These are phyloP conservation scores for Microdochium trichocladiopsis DNA, from an alignment of 2,329 filamentous ascomycete genomes.

Conservation along the genomic window DNA sequence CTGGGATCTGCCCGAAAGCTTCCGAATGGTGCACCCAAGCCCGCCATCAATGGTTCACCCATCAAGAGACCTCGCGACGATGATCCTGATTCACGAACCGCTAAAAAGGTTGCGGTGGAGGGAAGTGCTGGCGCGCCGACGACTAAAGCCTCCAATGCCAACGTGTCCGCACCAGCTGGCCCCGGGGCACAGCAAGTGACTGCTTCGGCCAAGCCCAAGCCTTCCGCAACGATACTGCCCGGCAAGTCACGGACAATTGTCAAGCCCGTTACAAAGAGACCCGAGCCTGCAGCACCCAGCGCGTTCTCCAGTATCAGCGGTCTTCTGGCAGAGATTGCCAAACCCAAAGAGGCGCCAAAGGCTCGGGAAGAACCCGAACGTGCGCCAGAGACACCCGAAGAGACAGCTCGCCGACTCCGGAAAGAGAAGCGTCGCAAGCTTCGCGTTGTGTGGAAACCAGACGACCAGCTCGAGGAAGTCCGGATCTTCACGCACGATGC, in stretches of 20 bases:
- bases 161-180: conserved; percentile 14
- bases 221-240: conserved; percentile 29
- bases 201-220: conserved; percentile 13
- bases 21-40: conserved; percentile 2
- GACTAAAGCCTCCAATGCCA: conserved; percentile 14
- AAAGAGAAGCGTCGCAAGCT: conserved; percentile 67
- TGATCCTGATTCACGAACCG: conserved; percentile 3
- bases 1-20: conserved; percentile 18
- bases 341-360: conserved; percentile 43
- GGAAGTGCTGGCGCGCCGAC: conserved; percentile 15
- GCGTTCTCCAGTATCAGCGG: conserved; percentile 44
- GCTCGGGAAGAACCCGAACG: conserved; percentile 34
- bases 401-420: conserved; percentile 59
- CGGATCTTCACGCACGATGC: conserved; percentile 66
- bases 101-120: conserved; percentile 16
- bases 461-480: conserved; percentile 58
- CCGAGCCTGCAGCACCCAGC: conserved; percentile 23
- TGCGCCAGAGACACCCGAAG: conserved; percentile 57
- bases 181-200: conserved; percentile 8
- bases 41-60: neutral
- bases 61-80: conserved; percentile 6
- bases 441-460: conserved; percentile 64
- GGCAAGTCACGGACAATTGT: conserved; percentile 37
- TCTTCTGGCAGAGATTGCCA: conserved; percentile 42
- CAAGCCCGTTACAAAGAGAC: conserved; percentile 34